Percentiles rank a stretch among this genome's conserved stretches.
These are phyloP conservation scores for Annona cherimola DNA, from an alignment of 164 flowering plant genomes.

Conservation along the genomic window DNA sequence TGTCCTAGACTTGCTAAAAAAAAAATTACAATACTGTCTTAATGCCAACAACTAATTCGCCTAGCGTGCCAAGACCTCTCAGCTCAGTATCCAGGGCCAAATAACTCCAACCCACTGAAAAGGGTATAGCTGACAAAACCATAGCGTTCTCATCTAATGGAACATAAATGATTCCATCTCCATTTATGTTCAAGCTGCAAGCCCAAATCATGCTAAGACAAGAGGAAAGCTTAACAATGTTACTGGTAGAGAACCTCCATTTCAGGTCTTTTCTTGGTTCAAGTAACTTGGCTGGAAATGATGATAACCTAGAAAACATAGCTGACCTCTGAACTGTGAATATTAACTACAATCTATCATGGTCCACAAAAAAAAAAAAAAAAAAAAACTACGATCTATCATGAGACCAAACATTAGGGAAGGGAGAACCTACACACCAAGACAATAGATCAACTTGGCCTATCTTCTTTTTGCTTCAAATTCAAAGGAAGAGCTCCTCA, in stretches of 20 bases:
- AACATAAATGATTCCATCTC: not conserved
- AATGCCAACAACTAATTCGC: not conserved
- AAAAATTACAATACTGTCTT: not conserved
- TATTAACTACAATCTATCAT: no score
- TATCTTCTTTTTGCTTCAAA: not conserved
- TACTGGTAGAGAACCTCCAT: not conserved
- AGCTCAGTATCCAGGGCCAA: no score
- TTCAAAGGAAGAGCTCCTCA: not conserved
- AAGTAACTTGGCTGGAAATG: no score
- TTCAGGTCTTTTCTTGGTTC: not conserved
- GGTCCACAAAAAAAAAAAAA: no score
- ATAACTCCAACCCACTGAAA: no score
- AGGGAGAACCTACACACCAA: not conserved
- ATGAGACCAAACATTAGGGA: not conserved
- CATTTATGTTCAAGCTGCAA: not conserved
- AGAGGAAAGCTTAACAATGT: not conserved
- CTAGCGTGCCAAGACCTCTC: not conserved
- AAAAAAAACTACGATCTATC: not conserved
- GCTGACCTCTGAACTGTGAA: not conserved
- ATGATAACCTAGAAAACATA: not conserved
- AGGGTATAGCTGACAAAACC: not conserved
- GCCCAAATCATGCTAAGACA: not conserved
- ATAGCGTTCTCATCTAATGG: not conserved
- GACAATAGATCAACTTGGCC: not conserved
- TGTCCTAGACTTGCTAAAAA: not conserved